These are phyloP conservation scores for Debaryomyces sp. DNA, from an alignment of 1,139 yeast genomes.

Conservation along the genomic window DNA sequence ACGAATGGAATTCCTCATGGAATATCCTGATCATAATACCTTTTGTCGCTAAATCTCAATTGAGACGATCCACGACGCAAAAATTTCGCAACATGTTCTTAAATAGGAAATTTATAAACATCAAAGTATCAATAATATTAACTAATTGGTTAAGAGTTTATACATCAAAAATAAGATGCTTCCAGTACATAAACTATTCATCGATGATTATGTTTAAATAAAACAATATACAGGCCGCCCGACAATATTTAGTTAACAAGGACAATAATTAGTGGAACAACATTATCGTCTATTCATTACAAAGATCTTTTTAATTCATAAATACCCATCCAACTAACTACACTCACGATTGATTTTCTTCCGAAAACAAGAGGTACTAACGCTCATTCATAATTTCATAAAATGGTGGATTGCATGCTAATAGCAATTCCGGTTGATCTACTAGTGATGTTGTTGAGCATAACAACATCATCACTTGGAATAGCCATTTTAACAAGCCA, in stretches of 20 bases:
- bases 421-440: background rate
- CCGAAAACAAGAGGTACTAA: background rate
- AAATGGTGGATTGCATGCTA: background rate
- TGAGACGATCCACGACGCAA: background rate
- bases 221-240: conserved; percentile 2
- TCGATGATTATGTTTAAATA: background rate
- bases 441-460: conserved; percentile 3
- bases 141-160: background rate
- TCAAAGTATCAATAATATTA: background rate
- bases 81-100: conserved; percentile 9
- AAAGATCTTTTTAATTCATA: background rate
- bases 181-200: background rate
- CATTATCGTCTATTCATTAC: background rate
- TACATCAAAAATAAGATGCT: background rate
- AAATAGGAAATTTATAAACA: conserved; percentile 11
- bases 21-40: background rate
- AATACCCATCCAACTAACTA: background rate
- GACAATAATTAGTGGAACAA: background rate
- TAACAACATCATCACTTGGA: conserved; percentile 4
- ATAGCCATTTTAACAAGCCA: background rate
- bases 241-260: background rate
- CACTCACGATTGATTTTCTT: background rate
- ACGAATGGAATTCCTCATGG: too few relatives aligned
- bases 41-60: background rate
- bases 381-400: background rate